Base-by-base conservation (phyloP, 192 early-diverging fungal genomes). In the Phycomyces nitens region DNA sequence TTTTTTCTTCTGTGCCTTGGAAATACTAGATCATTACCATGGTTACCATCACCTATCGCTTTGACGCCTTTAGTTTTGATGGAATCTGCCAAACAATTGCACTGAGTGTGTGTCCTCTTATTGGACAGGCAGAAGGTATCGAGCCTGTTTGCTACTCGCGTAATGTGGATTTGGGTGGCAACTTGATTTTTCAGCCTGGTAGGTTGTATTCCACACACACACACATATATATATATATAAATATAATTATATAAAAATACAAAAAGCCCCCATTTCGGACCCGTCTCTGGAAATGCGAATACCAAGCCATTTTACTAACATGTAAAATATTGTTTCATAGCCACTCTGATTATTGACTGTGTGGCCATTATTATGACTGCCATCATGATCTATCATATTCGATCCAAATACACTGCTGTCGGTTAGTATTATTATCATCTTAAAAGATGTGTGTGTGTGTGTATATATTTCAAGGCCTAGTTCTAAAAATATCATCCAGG, bases 361-460 rank as follows among this genome's bases (percentile, higher is more conserved):
- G 86, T 97, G 59, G 90, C 96, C 24, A 74, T 99, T 58, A 73
- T 93, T 64, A 99, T 99, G 97, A 95, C 96, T 9, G 76, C 86
- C 54, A 95, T 96, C 72, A 99, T 99, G 97, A 97, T 99, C 74
- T 91, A 90, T 66, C 96, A 99, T 76, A 92, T 99, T 74, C 89
- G 89, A 62, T 91, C 89, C 47, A 99, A 99, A 80, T 98, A 96
- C 79, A 99, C 97, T 23, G 97, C 97, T 39, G 94, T 99, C n/a
- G 97, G 90, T 89, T 70, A 65, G 85, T 74, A 55, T 10, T 27
- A 41, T 8, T 26, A 38, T 40, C 15, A n/a, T n/a, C n/a, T n/a
- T n/a, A n/a, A n/a, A n/a, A n/a, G n/a, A n/a, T n/a, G n/a, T n/a
- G n/a, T n/a, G n/a, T n/a, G n/a, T n/a, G n/a, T n/a, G n/a, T n/a